Conservation (phyloP, 441 rosid species). For the Sinapis alba region DNA sequence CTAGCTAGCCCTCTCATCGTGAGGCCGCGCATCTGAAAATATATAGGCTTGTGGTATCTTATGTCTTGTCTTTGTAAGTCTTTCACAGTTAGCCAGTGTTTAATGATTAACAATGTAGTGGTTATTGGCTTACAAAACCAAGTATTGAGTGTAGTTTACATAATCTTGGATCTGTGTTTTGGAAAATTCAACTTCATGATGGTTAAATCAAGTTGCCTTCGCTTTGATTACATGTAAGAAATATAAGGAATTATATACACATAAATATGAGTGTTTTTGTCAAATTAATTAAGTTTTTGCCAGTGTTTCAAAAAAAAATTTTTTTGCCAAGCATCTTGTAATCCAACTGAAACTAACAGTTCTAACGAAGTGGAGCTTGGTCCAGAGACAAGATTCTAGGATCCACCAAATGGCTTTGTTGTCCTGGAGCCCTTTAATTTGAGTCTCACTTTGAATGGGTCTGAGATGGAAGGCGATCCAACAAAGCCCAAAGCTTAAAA, state of each 20-base stretch:
- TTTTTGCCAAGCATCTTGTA: conserved; percentile 1
- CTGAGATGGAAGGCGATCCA: neutral
- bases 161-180: conserved; percentile 20
- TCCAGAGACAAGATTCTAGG: neutral
- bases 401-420: neutral
- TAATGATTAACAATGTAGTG: neutral
- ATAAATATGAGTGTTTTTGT: neutral
- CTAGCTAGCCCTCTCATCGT: neutral
- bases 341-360: neutral
- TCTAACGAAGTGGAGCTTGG: neutral
- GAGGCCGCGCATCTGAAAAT: neutral
- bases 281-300: neutral
- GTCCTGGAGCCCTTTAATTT: neutral
- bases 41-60: neutral
- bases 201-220: conserved; percentile 6
- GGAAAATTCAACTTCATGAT: conserved; percentile 6
- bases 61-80: neutral
- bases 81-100: neutral
- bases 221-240: conserved; percentile 4
- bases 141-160: conserved; percentile 10
- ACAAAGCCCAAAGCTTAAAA: neutral
- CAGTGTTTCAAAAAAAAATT: too few species aligned
- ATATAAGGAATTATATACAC: neutral
- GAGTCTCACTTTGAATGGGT: neutral
- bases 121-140: neutral